These are phyloP conservation scores for Salix koriyanagi DNA, from an alignment of 345 rosid genomes.

Conservation along the genomic window DNA sequence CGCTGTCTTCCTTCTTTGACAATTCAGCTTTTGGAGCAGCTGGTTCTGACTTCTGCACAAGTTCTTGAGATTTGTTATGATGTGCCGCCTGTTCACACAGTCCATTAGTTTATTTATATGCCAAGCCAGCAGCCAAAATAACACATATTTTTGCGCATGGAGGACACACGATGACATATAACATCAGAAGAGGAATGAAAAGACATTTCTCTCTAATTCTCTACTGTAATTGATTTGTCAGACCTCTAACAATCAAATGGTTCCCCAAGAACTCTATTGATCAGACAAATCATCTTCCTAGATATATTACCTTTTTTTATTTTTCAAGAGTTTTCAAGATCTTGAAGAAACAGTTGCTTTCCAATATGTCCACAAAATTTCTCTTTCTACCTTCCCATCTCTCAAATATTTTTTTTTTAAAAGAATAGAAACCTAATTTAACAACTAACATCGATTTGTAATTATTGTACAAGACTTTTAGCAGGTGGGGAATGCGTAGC, in stretches of 20 bases:
- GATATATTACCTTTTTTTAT: neutral
- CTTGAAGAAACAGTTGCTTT: neutral
- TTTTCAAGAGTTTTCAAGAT: neutral
- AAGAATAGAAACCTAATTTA: neutral
- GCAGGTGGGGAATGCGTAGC: neutral
- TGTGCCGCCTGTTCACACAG: conserved; percentile 29
- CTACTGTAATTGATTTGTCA: neutral
- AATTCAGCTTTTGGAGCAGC: conserved; percentile 22
- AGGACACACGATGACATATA: neutral
- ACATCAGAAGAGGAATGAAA: neutral
- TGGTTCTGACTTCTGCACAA: conserved; percentile 26
- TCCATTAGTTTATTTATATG: neutral
- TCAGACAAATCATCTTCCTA: neutral
- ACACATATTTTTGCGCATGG: neutral
- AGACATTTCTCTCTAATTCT: neutral
- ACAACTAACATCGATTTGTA: neutral
- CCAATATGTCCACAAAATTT: neutral
- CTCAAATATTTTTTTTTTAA: too few species aligned
- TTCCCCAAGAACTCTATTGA: neutral
- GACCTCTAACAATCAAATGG: neutral
- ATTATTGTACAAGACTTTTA: neutral
- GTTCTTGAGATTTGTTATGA: conserved; percentile 25
- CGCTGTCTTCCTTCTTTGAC: conserved; percentile 23
- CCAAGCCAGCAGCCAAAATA: neutral
- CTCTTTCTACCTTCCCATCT: neutral